Percentiles rank a stretch among this genome's conserved stretches.
Conservation (phyloP, 208 protist species). For the Lotmaria passim region DNA sequence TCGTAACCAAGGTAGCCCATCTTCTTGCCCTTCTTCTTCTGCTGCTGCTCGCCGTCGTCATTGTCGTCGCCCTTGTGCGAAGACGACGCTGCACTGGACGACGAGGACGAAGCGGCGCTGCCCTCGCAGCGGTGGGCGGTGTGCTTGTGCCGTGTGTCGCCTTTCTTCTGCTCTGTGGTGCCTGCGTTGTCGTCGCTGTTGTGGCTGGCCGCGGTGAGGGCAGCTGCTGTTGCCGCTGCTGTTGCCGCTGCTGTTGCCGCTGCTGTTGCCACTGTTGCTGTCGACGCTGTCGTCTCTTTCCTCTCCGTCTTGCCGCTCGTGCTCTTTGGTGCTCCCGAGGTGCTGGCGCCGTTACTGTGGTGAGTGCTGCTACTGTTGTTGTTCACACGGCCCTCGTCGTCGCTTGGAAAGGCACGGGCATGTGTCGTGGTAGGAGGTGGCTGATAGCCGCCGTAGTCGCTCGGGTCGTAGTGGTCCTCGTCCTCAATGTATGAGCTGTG, state of each 20-base stretch:
- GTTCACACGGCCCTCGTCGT: background rate
- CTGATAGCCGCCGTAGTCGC: background rate
- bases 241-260: slow-evolving; percentile 7
- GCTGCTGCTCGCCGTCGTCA: slow-evolving; percentile 19
- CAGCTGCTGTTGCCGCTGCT: background rate
- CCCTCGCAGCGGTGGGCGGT: slow-evolving; percentile 1
- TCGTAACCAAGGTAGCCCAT: slow-evolving; percentile 86
- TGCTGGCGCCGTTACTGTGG: background rate
- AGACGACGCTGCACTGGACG: slow-evolving; percentile 1
- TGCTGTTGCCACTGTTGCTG: background rate
- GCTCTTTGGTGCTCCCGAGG: slow-evolving; percentile 2
- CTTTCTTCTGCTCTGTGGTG: slow-evolving; percentile 11
- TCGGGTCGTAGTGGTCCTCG: slow-evolving; percentile 30
- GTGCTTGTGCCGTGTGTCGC: background rate
- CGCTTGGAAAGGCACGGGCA: background rate
- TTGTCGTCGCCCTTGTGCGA: slow-evolving; percentile 6
- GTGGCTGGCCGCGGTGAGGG: too few relatives aligned
- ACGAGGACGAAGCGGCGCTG: slow-evolving; percentile 2
- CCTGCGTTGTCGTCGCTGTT: background rate
- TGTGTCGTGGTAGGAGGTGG: background rate
- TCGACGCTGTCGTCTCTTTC: background rate
- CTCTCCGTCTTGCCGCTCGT: too few relatives aligned
- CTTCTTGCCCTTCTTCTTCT: slow-evolving; percentile 52
- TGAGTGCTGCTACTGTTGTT: slow-evolving; percentile 23
- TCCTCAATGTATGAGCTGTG: slow-evolving; percentile 22